Evolutionary conservation across 2,329 filamentous ascomycete species (phyloP), one percentile per base, ranked within the genome.

Genomic region (Pseudocercospora macadamiae): DNA sequence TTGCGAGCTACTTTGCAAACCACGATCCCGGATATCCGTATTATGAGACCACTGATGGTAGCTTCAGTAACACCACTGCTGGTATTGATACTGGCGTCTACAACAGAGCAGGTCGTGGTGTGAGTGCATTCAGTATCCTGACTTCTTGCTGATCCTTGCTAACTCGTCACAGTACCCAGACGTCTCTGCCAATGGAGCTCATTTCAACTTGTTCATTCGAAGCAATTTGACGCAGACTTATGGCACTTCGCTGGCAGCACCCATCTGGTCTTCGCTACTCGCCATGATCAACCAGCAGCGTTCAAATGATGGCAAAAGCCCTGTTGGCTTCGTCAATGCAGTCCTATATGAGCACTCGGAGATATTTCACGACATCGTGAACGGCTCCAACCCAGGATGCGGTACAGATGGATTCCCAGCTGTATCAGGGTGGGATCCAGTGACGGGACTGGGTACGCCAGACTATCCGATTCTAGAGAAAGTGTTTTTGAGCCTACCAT

Each of bases 231-330:
- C 66, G 0, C 71, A 79, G 25, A 75, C 79, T 0, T 81, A 75
- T 49, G 83, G 82, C 12, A 86, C 83, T 0, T 82, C 79, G 51
- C 78, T 81, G 4, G 76, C 77, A 2, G 68, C 79, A 26, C 83
- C 82, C 0, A 77, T 81, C 1, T 79, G 79, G 63, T 80, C 76
- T 0, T 70, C 77, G 0, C 74, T 82, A 34, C 66, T 84, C 25
- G 83, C 79, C 1, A 65, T 82, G 19, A 71, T 79, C 65, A 79
- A 79, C 53, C 71, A 78, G 57, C 74, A 69, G 14, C 65, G 76
- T 14, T 53, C 71, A 23, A 61, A 68, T 34, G 44, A 56, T 16
- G 75, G 75, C 21, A 79, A 78, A 67, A 63, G 69, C 10, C 60
- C 70, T 12, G 67, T 79, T 8, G 77, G 77, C 10, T 78, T 79